These are phyloP conservation scores for Yamadazyma kanchanaburiensis DNA, from an alignment of 1,139 yeast genomes.

Conservation along the genomic window DNA sequence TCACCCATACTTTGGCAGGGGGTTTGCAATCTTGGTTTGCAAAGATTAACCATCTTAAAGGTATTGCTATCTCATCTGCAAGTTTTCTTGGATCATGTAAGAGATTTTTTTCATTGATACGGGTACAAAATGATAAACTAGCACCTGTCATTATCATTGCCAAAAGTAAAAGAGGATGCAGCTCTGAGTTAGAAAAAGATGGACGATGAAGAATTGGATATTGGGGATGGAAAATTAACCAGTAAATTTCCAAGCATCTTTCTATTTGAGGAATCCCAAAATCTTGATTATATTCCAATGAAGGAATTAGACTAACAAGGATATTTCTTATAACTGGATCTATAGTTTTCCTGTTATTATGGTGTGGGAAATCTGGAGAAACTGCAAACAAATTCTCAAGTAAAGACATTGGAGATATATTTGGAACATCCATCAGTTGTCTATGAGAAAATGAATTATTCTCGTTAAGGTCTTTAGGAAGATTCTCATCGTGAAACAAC, in stretches of 20 bases:
- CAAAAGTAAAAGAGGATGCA: constrained; percentile 51
- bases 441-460: constrained; percentile 6
- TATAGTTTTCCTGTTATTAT: constrained; percentile 21
- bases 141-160: constrained; percentile 60
- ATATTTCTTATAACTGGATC: constrained; percentile 25
- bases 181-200: constrained; percentile 49
- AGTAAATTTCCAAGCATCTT: constrained; percentile 34
- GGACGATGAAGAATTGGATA: constrained; percentile 61
- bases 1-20: constrained; percentile 59
- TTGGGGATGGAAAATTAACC: constrained; percentile 59
- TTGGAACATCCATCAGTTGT: constrained; percentile 9
- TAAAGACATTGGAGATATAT: constrained; percentile 20
- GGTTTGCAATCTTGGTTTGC: constrained; percentile 49
- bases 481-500: constrained; percentile 24
- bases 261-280: constrained; percentile 24
- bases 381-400: constrained; percentile 32
- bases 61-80: constrained; percentile 50
- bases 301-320: constrained; percentile 29
- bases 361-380: constrained; percentile 26
- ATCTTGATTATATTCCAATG: constrained; percentile 25
- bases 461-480: constrained; percentile 3
- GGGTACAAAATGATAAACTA: constrained; percentile 21
- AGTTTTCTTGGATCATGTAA: constrained; percentile 18
- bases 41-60: constrained; percentile 60
- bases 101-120: constrained; percentile 11